Evolutionary conservation across 2,329 filamentous ascomycete genomes (phyloP), one percentile per base, ranked within the genome.

Genomic region (Botrytis tulipae): DNA sequence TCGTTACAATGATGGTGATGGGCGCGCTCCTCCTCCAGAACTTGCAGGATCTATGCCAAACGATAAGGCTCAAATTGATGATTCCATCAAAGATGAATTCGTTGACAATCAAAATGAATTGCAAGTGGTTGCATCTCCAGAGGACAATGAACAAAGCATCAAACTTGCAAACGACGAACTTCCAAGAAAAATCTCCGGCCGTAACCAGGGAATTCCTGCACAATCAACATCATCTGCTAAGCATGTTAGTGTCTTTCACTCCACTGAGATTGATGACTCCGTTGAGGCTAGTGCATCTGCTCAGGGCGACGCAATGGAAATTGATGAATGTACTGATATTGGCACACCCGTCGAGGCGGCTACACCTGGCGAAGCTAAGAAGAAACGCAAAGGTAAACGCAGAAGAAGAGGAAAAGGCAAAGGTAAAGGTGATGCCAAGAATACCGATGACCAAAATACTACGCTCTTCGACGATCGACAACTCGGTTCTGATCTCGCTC

Each of bases 401-500:
- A 4, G 48, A 51, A 4, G 48, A 14, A 51, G 14, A n/a, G 48
- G 48, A 1, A 51, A 51, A n/a, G 48, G 48, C 3, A 51, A 51
- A 51, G 48, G 25, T 57, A 32, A 42, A 42, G 48, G 32, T 3
- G 16, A 32, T 35, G 25, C 29, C 7, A 51, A 40, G n/a, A 44
- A 48, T 54, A 18, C 37, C 22, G 10, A 29, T 37, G 69, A 71
- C 14, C 40, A 22, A 20, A 46, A 18, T 8, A 14, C 54, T 4
- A 44, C 32, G n/a, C 22, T 4, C 14, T 14, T 42, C 20, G 40
- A 42, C 16, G 54, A 44, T 25, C 18, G 18, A 59, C 18, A n/a
- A 46, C 22, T 37, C 35, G 46, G 62, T n/a, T 68, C 70, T 44
- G 70, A 72, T 32, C 37, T 60, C 22, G 67, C 61, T 25, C 61